A percentile compares a stretch with the other conserved stretches of the same genome.
These are phyloP conservation scores for Cryptococcus floricola DNA, from an alignment of 1,284 basidiomycete genomes.

Conservation along the genomic window DNA sequence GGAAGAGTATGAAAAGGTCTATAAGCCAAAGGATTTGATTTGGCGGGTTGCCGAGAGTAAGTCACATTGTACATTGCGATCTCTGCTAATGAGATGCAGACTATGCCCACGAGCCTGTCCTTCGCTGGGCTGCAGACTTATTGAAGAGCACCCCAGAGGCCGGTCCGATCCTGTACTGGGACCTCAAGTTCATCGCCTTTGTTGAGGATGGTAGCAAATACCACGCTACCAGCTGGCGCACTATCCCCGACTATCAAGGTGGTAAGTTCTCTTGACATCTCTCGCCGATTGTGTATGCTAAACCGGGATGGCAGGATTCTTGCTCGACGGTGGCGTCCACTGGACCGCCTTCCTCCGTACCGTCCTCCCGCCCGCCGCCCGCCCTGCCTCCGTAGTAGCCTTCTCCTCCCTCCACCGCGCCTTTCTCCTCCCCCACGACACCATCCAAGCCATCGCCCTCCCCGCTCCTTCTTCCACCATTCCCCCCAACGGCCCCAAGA, in stretches of 20 bases:
- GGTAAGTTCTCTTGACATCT: conserved; percentile 46
- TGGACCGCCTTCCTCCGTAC: conserved; percentile 36
- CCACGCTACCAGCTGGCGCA: conserved; percentile 77
- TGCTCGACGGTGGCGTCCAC: conserved; percentile 49
- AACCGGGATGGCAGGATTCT: conserved; percentile 28
- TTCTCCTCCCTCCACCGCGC: conserved; percentile 65
- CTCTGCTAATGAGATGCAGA: conserved; percentile 40
- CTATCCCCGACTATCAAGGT: conserved; percentile 78
- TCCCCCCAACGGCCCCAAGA: conserved; percentile 55
- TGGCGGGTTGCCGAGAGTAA: conserved; percentile 79
- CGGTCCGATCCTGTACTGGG: conserved; percentile 48
- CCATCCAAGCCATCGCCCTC: conserved; percentile 55
- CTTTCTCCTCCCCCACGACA: conserved; percentile 73
- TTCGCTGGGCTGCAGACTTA: conserved; percentile 56
- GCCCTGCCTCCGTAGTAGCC: conserved; percentile 57
- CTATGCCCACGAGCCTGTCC: conserved; percentile 66
- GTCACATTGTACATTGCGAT: conserved; percentile 8
- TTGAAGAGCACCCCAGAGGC: conserved; percentile 63
- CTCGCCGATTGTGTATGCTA: background rate
- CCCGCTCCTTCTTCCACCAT: conserved; percentile 57
- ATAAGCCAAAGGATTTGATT: conserved; percentile 64
- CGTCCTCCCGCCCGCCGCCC: conserved; percentile 39
- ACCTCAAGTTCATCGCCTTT: conserved; percentile 54
- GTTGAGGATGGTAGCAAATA: conserved; percentile 64
- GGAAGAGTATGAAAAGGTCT: conserved; percentile 60